Base-by-base conservation (phyloP, 306 rosid species). In the Trichosanthes cucumerina region DNA sequence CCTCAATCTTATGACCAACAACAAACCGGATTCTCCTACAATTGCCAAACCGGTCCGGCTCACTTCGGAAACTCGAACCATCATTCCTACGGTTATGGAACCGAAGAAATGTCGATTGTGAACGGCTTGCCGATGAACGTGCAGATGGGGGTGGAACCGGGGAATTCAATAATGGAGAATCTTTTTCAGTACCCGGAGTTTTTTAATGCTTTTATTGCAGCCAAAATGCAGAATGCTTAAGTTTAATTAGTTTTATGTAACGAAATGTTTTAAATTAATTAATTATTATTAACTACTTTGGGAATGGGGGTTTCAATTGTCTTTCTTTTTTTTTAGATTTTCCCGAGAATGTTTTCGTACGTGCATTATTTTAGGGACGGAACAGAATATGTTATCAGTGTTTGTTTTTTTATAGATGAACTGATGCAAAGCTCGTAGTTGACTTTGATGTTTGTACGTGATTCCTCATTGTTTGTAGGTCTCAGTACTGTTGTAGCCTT, bases 141-240 rank as follows among this genome's bases (percentile, higher is more conserved):
- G 43, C 46, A 64, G 71, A 75, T 56, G 66, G 57, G 69, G 11
- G 49, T 46, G 18, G 86, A 79, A 3, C 63, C 70, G 2, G 86
- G 83, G 24, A 69, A 57, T 38, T 70, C 88, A 4, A 41, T 80
- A 26, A 43, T 43, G 68, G 56, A 82, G 68, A 86, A 90, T 66
- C 26, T 85, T 41, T 83, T 86, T 75, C 90, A 87, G 86, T 89
- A 79, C 53, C 95, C 89, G 0, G 96, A 91, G 58, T 56, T 87
- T 34, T 47, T 82, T 41, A 82, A 47, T 78, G 84, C 89, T 47
- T 84, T 88, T 28, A 28, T 28, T 71, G 84, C 86, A 3, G 75
- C 93, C 1, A 87, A 86, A 79, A 79, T 89, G 68, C 87, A 89
- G 15, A 88, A 93, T 86, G 86, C 90, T 72, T 60, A 46, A 26